phyloP scores from a whole-genome alignment of 495 filamentous ascomycete genomes.

The Aspergillus mulundensis region DNA sequence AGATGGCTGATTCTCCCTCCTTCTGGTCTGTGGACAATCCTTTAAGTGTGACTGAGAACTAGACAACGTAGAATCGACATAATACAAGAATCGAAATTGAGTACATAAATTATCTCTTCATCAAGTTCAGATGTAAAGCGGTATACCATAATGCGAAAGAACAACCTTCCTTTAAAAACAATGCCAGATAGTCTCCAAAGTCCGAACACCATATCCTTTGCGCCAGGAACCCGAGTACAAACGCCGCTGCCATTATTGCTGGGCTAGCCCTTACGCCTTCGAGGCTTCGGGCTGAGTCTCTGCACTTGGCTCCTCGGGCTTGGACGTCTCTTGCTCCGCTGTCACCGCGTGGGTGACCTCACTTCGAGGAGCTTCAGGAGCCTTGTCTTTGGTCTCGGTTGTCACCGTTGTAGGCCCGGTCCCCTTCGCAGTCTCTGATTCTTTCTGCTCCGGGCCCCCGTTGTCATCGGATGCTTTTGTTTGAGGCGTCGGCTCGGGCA shows the following conservation, averaged over 20 bases:
- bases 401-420: slow-evolving; percentile 8
- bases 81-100: background rate
- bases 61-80: background rate
- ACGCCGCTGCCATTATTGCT: slow-evolving; percentile 12
- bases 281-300: slow-evolving; percentile 22
- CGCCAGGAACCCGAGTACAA: slow-evolving; percentile 31
- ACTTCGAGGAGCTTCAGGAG: slow-evolving; percentile 18
- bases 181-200: slow-evolving; percentile 13
- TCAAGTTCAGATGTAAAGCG: background rate
- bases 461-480: slow-evolving; percentile 18
- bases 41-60: background rate
- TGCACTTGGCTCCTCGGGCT: slow-evolving; percentile 22
- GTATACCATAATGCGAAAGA: background rate
- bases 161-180: slow-evolving; percentile 21
- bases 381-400: slow-evolving; percentile 15
- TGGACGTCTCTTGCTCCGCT: slow-evolving; percentile 18
- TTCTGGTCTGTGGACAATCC: too few relatives aligned
- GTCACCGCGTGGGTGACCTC: slow-evolving; percentile 18
- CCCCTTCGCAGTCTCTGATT: slow-evolving; percentile 12
- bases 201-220: slow-evolving; percentile 44
- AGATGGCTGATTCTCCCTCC: too few relatives aligned
- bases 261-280: slow-evolving; percentile 31
- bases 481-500: slow-evolving; percentile 20
- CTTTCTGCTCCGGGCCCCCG: slow-evolving; percentile 18
- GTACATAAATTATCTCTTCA: background rate